Percentiles rank a stretch among this genome's conserved stretches.
phyloP scores from a whole-genome alignment of 2,329 filamentous ascomycete species.

The Didymella arachidicola region DNA sequence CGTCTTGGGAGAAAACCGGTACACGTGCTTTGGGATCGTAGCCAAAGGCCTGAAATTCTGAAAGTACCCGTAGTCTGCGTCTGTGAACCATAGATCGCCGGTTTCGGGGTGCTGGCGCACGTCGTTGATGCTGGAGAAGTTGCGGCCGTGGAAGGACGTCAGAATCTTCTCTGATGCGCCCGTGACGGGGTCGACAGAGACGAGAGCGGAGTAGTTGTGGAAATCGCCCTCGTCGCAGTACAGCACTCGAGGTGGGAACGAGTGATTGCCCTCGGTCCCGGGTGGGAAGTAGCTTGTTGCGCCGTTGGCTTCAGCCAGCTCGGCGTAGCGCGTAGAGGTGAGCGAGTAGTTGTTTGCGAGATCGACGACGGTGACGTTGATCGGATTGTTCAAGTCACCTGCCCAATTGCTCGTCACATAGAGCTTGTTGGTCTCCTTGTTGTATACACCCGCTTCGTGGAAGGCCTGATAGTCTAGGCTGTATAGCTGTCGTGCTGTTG shows the following conservation, averaged over 20 bases:
- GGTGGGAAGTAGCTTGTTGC: conserved; percentile 48
- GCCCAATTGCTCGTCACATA: conserved; percentile 54
- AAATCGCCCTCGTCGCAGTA: conserved; percentile 50
- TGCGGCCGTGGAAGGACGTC: conserved; percentile 58
- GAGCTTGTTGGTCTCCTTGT: conserved; percentile 47
- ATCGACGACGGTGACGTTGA: conserved; percentile 48
- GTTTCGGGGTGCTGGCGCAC: conserved; percentile 52
- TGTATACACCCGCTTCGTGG: conserved; percentile 52
- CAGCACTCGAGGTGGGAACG: conserved; percentile 38
- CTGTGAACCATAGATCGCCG: conserved; percentile 61
- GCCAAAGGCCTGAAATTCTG: conserved; percentile 44
- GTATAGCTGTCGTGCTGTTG: conserved; percentile 45
- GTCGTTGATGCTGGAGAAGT: conserved; percentile 57
- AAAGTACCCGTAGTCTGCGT: conserved; percentile 50
- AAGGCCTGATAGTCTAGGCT: conserved; percentile 44
- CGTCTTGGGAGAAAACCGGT: conserved; percentile 54
- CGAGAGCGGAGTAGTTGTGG: conserved; percentile 53
- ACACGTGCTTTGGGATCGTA: conserved; percentile 48
- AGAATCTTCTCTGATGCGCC: conserved; percentile 53
- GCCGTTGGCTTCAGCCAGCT: conserved; percentile 51
- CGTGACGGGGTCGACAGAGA: conserved; percentile 56
- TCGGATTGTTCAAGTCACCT: conserved; percentile 39
- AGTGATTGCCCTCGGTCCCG: conserved; percentile 29
- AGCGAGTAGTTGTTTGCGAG: conserved; percentile 51
- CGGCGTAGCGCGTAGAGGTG: conserved; percentile 49